Base-by-base conservation (phyloP, 495 filamentous ascomycete genomes). In the Penicillium mononematosum region DNA sequence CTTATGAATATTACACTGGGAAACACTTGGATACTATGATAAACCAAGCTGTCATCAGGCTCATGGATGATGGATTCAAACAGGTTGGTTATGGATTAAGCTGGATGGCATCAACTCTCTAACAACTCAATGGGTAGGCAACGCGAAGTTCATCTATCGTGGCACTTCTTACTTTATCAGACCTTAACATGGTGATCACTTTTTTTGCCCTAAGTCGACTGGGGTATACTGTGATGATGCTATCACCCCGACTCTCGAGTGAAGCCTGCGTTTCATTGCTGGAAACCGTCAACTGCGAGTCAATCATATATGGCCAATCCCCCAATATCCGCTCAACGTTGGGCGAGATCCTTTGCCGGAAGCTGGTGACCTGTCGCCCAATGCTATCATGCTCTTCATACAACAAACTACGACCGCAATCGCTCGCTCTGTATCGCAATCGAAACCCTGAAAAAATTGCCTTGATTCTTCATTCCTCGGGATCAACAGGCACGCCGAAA, bases 401-500 rank as follows among this genome's bases (percentile, higher is more conserved):
- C 11, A 55, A 43, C 12, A 55, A 39, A 2, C 5, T 58, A 1
- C 61, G 73, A 41, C 65, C 75, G 1, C 69, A 68, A 0, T 45
- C 71, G 2, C 25, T 76, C 6, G 45, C 72, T 8, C 56, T 79
- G 10, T 69, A 79, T 47, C 66, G 65, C 8, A 69, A 62, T 47
- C 65, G 62, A 3, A 66, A 67, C 27, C 58, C 63, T 0, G 63
- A 69, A 25, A 60, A 74, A 63, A 67, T 62, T 50, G 60, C 70
- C 6, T 56, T 82, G 39, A 83, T 85, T 14, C 68, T 81, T 44
- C 83, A 85, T 62, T 84, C 81, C 0, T 84, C 81, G 0, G 83
- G 83, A 3, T 83, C 81, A 0, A 86, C 82, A 2, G 82, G 83
- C 0, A 72, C 75, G 10, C 83, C 83, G 0, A 85, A 86, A 56